Base-by-base conservation (phyloP, 208 protist species). In the Leishmania major region DNA sequence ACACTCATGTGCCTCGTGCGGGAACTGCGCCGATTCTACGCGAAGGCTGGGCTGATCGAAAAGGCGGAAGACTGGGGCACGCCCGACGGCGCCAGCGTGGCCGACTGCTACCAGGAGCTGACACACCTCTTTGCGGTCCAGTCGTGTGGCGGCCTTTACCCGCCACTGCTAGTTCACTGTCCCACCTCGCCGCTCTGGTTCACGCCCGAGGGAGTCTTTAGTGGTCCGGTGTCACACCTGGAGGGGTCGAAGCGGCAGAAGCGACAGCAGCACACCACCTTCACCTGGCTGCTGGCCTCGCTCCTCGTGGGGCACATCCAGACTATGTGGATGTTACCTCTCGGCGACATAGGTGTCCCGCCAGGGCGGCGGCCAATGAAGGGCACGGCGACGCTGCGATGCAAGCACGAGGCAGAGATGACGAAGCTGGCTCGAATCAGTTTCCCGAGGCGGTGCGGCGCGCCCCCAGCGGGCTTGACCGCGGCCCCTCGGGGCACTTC, bases 161-260 rank as follows among this genome's bases (percentile, higher is more conserved):
- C 93, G 25, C 87, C 89, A 31, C 78, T 96, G 53, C 87, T 96
- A 17, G 84, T 77, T 15, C 91, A 94, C 79, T 96, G 92, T 78
- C 70, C 82, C 43, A 88, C 85, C 28, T 79, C 90, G 22, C 69
- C 73, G 8, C 62, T 82, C 37, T 86, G 82, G 82, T 82, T 86
- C 66, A 82, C 40, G 15, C 57, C 84, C 3, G 80, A 84, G 22
- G 84, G 84, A 74, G 47, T 86, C 64, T 86, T 86, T 72, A 53
- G 71, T 60, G 78, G 73, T 2, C 64, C 82, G 1, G 53, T 25
- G 3, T 64, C 70, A 31, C 55, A 45, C 1, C 64, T 82, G 62
- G 78, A 82, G 51, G 78, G 77, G 1, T 35, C 81, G 17, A 43
- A 22, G 25, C 73, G 55, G 75, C 79, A 75, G 77, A 40, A 72